Conservation (phyloP, 1,139 yeast species). For the Saccharomyces hybrid region DNA sequence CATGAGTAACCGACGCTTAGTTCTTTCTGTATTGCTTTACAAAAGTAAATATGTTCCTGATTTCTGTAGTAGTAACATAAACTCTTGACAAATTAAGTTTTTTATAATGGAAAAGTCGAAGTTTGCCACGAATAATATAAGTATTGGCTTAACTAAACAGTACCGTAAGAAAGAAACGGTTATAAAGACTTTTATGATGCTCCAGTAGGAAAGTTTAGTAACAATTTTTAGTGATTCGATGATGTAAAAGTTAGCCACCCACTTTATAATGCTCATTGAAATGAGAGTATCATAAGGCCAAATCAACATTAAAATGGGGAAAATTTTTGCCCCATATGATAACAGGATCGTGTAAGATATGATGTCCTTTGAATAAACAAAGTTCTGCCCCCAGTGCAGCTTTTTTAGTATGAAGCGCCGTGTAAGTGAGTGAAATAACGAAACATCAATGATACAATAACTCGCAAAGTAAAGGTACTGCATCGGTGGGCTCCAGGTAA, state of each 20-base stretch:
- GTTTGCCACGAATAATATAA: neutral
- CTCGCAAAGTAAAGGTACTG: conserved; percentile 65
- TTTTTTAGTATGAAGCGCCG: conserved; percentile 35
- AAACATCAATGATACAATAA: conserved; percentile 54
- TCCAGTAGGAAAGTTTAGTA: conserved; percentile 38
- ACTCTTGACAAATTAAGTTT: conserved; percentile 6
- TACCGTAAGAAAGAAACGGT: conserved; percentile 21
- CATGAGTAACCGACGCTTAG: neutral
- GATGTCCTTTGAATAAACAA: conserved; percentile 16
- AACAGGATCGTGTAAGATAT: conserved; percentile 63
- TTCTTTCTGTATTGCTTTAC: neutral
- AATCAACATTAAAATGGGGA: conserved; percentile 86
- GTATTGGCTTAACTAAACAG: conserved; percentile 21
- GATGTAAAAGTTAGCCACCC: conserved; percentile 54
- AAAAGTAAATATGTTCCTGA: neutral
- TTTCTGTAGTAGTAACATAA: conserved; percentile 2
- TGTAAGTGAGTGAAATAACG: conserved; percentile 44
- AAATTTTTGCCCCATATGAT: conserved; percentile 69
- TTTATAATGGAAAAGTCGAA: neutral
- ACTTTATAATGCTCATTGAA: conserved; percentile 52
- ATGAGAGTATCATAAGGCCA: conserved; percentile 90
- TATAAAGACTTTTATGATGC: conserved; percentile 30
- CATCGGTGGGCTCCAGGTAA: conserved; percentile 39
- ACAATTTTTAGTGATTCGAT: conserved; percentile 59
- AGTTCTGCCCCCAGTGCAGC: conserved; percentile 35